Conservation (phyloP, 1,139 yeast species). For the Yamadazyma atmosphaerica region DNA sequence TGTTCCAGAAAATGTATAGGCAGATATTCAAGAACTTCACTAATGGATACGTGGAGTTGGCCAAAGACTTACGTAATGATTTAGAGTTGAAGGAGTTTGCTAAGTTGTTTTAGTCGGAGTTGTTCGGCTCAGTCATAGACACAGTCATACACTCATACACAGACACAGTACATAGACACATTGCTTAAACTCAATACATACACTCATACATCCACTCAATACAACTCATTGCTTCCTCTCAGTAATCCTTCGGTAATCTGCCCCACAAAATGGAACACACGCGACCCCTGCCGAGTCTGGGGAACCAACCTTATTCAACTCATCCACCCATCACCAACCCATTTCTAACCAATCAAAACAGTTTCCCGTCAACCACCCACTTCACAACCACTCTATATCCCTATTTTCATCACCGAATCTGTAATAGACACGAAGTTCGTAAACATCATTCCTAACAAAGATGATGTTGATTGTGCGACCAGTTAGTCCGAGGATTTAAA, state of each 20-base stretch:
- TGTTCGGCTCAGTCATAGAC: not conserved
- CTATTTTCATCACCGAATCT: too few relatives aligned
- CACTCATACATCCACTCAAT: too few relatives aligned
- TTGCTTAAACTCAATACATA: too few relatives aligned
- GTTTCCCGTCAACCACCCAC: not conserved
- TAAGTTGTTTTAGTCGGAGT: conserved; percentile 6
- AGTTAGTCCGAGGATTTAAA: conserved; percentile 11
- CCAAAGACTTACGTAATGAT: conserved; percentile 31
- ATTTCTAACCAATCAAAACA: too few relatives aligned
- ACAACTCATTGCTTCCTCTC: too few relatives aligned
- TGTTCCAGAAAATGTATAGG: conserved; percentile 25
- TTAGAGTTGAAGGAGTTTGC: conserved; percentile 18
- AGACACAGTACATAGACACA: too few relatives aligned
- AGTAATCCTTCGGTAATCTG: too few relatives aligned
- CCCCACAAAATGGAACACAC: conserved; percentile 14
- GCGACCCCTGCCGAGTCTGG: conserved; percentile 4
- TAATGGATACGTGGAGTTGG: conserved; percentile 19
- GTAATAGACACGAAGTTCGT: not conserved
- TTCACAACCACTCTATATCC: not conserved
- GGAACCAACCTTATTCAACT: not conserved
- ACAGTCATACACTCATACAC: too few relatives aligned
- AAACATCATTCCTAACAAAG: not conserved
- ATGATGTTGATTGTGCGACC: not conserved
- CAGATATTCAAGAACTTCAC: conserved; percentile 27
- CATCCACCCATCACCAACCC: too few relatives aligned